Conservation (phyloP, 306 rosid genomes). For the Quercus parvula region DNA sequence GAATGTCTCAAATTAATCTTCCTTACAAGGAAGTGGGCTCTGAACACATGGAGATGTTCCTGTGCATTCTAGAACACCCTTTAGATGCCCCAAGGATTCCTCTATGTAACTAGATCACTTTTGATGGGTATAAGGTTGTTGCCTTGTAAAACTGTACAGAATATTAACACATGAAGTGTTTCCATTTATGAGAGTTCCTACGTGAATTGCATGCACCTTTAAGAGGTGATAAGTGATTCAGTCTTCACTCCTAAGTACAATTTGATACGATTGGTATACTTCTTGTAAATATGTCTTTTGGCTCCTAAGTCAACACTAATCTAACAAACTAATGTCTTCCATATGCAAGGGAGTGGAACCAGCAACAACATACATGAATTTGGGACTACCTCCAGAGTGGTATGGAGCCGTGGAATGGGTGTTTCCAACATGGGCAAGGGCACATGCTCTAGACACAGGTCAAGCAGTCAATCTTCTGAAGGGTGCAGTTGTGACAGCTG, state of each 20-base stretch:
- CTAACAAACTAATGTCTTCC: slow-evolving; percentile 20
- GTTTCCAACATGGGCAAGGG: slow-evolving; percentile 87
- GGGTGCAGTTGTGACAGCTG: slow-evolving; percentile 88
- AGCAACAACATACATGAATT: slow-evolving; percentile 57
- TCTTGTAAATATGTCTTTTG: slow-evolving; percentile 11
- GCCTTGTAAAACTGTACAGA: slow-evolving; percentile 17
- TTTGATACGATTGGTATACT: neutral
- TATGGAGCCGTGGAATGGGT: slow-evolving; percentile 84
- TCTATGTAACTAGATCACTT: slow-evolving; percentile 7
- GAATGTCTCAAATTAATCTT: neutral
- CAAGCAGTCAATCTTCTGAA: slow-evolving; percentile 85
- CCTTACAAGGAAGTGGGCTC: slow-evolving; percentile 5
- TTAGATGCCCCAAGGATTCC: neutral
- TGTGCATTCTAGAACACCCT: slow-evolving; percentile 11
- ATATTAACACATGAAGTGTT: slow-evolving; percentile 3
- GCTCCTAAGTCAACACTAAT: slow-evolving; percentile 13
- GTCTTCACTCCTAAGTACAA: neutral
- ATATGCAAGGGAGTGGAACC: slow-evolving; percentile 82
- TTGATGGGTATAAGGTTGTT: neutral
- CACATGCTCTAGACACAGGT: slow-evolving; percentile 88
- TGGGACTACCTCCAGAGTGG: slow-evolving; percentile 87
- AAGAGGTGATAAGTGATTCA: slow-evolving; percentile 2
- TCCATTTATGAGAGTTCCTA: neutral
- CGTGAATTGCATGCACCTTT: neutral
- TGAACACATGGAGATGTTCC: slow-evolving; percentile 13